These are phyloP conservation scores for Leishmania mexicana DNA, from an alignment of 208 protist genomes.

Conservation along the genomic window DNA sequence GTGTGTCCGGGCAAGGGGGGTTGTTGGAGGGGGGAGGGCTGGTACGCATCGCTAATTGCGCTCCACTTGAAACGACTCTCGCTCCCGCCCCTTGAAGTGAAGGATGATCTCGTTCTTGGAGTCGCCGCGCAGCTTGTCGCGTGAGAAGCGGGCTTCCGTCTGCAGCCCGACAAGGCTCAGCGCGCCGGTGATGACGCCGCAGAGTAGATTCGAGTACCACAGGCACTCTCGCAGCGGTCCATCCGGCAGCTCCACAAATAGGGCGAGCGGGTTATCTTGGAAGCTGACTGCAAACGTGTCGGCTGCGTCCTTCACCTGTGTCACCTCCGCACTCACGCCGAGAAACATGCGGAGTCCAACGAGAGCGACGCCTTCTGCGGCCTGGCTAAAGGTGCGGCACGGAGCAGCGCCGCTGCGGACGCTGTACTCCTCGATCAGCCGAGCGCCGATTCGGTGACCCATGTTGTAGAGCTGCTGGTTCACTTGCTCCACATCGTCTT, in stretches of 20 bases:
- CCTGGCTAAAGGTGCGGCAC: slow-evolving; percentile 94
- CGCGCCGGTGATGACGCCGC: slow-evolving; percentile 96
- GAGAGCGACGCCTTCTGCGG: slow-evolving; percentile 94
- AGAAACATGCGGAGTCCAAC: slow-evolving; percentile 98
- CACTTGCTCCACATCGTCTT: slow-evolving; percentile 94
- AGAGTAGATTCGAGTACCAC: slow-evolving; percentile 97
- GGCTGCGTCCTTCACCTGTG: slow-evolving; percentile 78
- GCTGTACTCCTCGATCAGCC: slow-evolving; percentile 97
- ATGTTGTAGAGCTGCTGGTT: slow-evolving; percentile 97
- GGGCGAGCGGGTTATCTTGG: slow-evolving; percentile 96
- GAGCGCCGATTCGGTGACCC: slow-evolving; percentile 97
- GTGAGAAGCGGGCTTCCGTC: slow-evolving; percentile 80
- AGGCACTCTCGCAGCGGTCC: slow-evolving; percentile 79
- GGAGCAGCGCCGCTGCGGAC: slow-evolving; percentile 78
- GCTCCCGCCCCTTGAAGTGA: slow-evolving; percentile 75
- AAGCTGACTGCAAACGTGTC: slow-evolving; percentile 93
- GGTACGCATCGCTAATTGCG: slow-evolving; percentile 26
- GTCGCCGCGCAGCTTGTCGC: slow-evolving; percentile 90
- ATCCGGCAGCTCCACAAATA: slow-evolving; percentile 98
- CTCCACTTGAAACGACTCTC: slow-evolving; percentile 81
- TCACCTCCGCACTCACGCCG: slow-evolving; percentile 86
- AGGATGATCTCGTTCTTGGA: slow-evolving; percentile 89
- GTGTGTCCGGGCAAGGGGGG: background rate
- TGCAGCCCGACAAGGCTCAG: slow-evolving; percentile 94
- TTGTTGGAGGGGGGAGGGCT: background rate